Base-by-base conservation (phyloP, 2,329 filamentous ascomycete genomes). In the Trichoderma cornu-damae region DNA sequence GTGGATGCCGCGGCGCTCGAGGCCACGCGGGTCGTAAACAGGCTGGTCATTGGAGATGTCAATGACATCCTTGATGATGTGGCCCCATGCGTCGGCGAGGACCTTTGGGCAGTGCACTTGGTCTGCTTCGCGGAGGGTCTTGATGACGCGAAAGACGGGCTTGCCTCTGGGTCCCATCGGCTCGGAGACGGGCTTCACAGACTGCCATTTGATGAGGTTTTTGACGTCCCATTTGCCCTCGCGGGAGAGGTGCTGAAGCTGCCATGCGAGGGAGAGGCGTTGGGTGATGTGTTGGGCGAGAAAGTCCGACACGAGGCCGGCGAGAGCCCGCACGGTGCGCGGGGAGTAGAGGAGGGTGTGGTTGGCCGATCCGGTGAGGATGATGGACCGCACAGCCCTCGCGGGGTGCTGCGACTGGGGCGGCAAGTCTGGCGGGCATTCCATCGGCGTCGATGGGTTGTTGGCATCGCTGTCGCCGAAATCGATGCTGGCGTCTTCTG, bases 221-320 rank as follows among this genome's bases (percentile, higher is more conserved):
- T 97, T 97, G 63, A 97, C 90, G 67, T 96, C 93, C 93, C 93
- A 97, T 74, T 97, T 97, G 3, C 92, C 92, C 63, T 91, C 89
- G 1, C 88, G 90, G 2, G 88, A 90, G 22, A 97, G 83, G 66
- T 94, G 87, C 65, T 93, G 88, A 14, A 97, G 78, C 72, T 97
- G 93, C 92, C 93, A 97, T 42, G 87, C 89, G 26, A 93, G 82
- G 1, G 85, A 89, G 12, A 96, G 80, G 7, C 91, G 85, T 8
- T 84, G 80, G 8, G 92, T 92, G 54, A 96, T 79, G 65, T 90
- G 81, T 3, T 80, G 78, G 16, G 84, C 79, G 26, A 96, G 79
- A 66, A 97, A 97, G 61, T 89, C 86, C 59, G 90, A 88, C 52
- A 96, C 86, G 1, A 95, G 78, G 0, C 90, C 90, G 1, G 90